Evolutionary conservation across 805 yeast genomes (phyloP).

Genomic region (Priceomyces melissophilus): DNA sequence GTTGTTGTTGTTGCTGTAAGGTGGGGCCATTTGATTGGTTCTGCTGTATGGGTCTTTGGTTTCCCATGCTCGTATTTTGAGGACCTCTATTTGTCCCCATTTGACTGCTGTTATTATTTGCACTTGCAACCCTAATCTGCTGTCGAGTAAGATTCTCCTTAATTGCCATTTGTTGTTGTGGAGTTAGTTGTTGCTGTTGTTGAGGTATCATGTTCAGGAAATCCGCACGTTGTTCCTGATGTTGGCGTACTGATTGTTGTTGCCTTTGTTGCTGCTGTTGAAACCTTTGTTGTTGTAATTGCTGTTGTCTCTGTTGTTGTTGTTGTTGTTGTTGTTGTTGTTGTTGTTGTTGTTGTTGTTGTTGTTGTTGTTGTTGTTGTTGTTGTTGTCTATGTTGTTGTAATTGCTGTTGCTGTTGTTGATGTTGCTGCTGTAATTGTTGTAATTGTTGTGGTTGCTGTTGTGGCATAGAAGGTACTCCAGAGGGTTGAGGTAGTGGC

Average conservation of each 20-base stretch:
- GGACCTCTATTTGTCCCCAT: conserved; percentile 12
- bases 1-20: conserved; percentile 34
- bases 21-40: conserved; percentile 8
- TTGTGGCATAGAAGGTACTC: too few relatives aligned
- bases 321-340: conserved; percentile 16
- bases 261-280: conserved; percentile 11
- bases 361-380: conserved; percentile 11
- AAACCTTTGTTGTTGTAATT: conserved; percentile 6
- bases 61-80: conserved; percentile 15
- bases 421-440: conserved; percentile 22
- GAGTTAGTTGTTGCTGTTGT: conserved; percentile 7
- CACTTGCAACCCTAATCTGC: conserved; percentile 3
- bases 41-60: conserved; percentile 8
- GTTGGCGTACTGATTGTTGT: conserved; percentile 9
- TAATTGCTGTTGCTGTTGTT: conserved; percentile 20
- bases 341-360: conserved; percentile 14
- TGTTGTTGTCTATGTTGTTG: conserved; percentile 3
- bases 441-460: conserved; percentile 21
- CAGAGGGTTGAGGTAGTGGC: too few relatives aligned
- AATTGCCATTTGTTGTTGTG: conserved; percentile 17
- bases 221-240: conserved; percentile 3
- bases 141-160: conserved; percentile 16
- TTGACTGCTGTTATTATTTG: conserved; percentile 13
- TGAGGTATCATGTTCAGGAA: neutral
- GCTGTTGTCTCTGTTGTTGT: conserved; percentile 15